These are phyloP conservation scores for Sporothrix luriei DNA, from an alignment of 2,329 filamentous ascomycete species.

Conservation along the genomic window DNA sequence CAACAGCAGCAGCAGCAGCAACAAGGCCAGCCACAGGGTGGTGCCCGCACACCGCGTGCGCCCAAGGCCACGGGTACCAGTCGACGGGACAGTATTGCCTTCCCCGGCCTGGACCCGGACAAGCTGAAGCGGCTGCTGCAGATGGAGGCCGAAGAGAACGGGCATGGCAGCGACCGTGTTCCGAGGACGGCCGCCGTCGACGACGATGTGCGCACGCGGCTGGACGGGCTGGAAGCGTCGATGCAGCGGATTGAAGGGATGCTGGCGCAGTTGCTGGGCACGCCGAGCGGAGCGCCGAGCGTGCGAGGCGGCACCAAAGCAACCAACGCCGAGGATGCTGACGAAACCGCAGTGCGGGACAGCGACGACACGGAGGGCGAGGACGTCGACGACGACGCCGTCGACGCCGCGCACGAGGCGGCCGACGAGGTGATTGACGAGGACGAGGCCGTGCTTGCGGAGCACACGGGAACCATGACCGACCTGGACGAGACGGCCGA, in stretches of 20 bases:
- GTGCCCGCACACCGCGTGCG: constrained; percentile 6
- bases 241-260: constrained; percentile 46
- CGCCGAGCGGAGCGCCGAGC: constrained; percentile 38
- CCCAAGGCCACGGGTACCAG: constrained; percentile 43
- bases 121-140: constrained; percentile 55
- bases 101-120: constrained; percentile 52
- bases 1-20: too few relatives aligned
- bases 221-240: constrained; percentile 55
- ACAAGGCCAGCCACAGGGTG: background rate
- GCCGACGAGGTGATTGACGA: constrained; percentile 35
- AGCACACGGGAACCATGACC: constrained; percentile 35
- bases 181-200: background rate
- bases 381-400: background rate
- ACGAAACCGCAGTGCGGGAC: constrained; percentile 9
- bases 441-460: constrained; percentile 27
- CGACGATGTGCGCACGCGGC: constrained; percentile 47
- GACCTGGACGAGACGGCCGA: constrained; percentile 36
- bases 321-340: background rate
- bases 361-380: constrained; percentile 48
- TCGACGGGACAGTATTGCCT: constrained; percentile 60
- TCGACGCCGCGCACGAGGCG: background rate
- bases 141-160: constrained; percentile 35
- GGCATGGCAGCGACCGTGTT: background rate
- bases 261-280: constrained; percentile 39
- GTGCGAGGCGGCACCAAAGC: constrained; percentile 48